phyloP scores from a whole-genome alignment of 768 basidiomycete species.

The Dioszegia crocea region DNA sequence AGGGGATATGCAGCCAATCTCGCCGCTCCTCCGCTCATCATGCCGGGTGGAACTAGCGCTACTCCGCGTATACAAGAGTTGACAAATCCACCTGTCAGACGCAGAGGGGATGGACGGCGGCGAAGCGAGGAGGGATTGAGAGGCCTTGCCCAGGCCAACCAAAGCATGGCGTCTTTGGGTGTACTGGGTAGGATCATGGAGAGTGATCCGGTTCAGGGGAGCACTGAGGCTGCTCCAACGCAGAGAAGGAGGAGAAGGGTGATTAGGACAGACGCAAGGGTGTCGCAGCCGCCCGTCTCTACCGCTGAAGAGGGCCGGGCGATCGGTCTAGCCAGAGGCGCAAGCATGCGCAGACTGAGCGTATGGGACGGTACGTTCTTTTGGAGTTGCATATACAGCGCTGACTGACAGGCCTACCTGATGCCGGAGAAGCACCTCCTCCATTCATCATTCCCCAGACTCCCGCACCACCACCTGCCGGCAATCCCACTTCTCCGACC shows the following conservation, averaged over 20 bases:
- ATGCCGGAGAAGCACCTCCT: conserved; percentile 38
- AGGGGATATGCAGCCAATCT: conserved; percentile 29
- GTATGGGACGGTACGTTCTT: conserved; percentile 42
- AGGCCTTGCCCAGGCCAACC: conserved; percentile 20
- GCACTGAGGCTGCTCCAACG: background rate
- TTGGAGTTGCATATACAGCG: background rate
- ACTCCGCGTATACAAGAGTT: conserved; percentile 23
- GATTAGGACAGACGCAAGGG: conserved; percentile 23
- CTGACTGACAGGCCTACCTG: conserved; percentile 35
- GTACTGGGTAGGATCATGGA: conserved; percentile 34
- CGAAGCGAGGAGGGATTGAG: conserved; percentile 35
- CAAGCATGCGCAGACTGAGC: conserved; percentile 43
- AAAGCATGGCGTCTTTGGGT: conserved; percentile 31
- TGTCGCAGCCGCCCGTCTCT: conserved; percentile 27
- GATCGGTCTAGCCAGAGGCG: conserved; percentile 40
- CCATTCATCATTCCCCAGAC: conserved; percentile 35
- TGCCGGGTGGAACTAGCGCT: conserved; percentile 31
- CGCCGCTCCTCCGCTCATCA: conserved; percentile 36
- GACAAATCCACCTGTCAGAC: conserved; percentile 9
- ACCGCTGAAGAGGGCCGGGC: conserved; percentile 40
- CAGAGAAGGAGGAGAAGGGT: conserved; percentile 24
- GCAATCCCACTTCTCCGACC: conserved; percentile 22
- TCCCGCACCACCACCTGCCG: conserved; percentile 21
- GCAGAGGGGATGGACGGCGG: conserved; percentile 22
- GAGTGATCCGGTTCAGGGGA: conserved; percentile 10